A percentile compares a stretch with the other conserved stretches of the same genome.
phyloP scores from a whole-genome alignment of 805 yeast genomes.

The Starmerella potacharoeniae region DNA sequence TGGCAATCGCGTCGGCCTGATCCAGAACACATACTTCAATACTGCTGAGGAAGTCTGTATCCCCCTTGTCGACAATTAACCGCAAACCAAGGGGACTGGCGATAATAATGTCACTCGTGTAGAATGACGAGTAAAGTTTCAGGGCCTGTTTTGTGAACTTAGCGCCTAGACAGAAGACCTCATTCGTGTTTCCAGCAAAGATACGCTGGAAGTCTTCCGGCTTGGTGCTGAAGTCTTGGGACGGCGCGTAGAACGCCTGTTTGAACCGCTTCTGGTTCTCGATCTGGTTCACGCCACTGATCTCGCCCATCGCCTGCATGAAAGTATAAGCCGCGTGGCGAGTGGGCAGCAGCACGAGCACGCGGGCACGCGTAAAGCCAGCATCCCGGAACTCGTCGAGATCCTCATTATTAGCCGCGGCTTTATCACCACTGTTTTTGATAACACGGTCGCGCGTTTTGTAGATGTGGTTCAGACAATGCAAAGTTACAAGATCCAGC shows the following conservation, averaged over 20 bases:
- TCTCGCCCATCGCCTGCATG: constrained; percentile 46
- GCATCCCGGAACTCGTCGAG: constrained; percentile 65
- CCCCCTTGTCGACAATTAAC: constrained; percentile 59
- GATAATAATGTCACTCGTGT: constrained; percentile 71
- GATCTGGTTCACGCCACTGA: constrained; percentile 60
- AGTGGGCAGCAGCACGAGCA: constrained; percentile 71
- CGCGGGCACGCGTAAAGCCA: constrained; percentile 91
- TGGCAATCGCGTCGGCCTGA: constrained; percentile 72
- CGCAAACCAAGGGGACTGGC: constrained; percentile 89
- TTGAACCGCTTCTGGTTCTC: constrained; percentile 72
- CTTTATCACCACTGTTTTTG: constrained; percentile 52
- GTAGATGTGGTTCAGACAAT: constrained; percentile 67
- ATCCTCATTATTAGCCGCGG: constrained; percentile 7
- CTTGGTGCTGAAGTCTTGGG: constrained; percentile 42
- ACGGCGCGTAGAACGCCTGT: constrained; percentile 51
- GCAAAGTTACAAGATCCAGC: constrained; percentile 55
- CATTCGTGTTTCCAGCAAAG: constrained; percentile 84
- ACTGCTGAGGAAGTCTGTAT: constrained; percentile 74
- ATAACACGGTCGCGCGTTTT: constrained; percentile 80
- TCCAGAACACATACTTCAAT: constrained; percentile 75
- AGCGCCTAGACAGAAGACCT: constrained; percentile 81
- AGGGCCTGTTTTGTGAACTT: constrained; percentile 81
- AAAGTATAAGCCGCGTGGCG: constrained; percentile 64
- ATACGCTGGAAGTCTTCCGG: constrained; percentile 73
- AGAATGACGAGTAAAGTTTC: constrained; percentile 73